Conservation (phyloP, 1,284 basidiomycete species). For the Boletus sp. region DNA sequence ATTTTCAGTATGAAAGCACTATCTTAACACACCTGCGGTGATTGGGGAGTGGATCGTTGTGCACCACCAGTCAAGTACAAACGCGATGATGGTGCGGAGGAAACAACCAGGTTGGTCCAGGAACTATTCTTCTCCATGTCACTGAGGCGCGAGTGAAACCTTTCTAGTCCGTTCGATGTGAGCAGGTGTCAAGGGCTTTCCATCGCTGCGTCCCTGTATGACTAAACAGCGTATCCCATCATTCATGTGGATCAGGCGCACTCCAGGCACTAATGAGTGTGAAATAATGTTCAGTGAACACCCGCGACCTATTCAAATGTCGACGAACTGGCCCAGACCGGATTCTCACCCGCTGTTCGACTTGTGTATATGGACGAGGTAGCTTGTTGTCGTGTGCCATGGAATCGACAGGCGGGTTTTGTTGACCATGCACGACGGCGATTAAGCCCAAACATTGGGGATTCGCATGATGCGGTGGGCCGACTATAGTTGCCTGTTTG, state of each 20-base stretch:
- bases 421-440: conserved; percentile 19
- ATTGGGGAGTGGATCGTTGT: conserved; percentile 12
- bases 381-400: conserved; percentile 6
- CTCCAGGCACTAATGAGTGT: conserved; percentile 7
- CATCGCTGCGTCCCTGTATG: conserved; percentile 6
- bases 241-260: conserved; percentile 26
- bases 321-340: background rate
- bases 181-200: conserved; percentile 3
- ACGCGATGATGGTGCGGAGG: background rate
- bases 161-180: conserved; percentile 3
- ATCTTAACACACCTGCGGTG: conserved; percentile 12
- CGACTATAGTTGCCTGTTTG: conserved; percentile 6
- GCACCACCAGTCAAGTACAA: conserved; percentile 8
- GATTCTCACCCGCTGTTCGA: conserved; percentile 15
- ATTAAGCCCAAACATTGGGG: conserved; percentile 23
- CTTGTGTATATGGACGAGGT: conserved; percentile 1
- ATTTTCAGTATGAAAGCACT: background rate
- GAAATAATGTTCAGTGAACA: background rate
- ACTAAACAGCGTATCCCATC: conserved; percentile 6
- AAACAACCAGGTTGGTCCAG: conserved; percentile 16
- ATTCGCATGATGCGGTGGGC: conserved; percentile 21
- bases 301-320: background rate
- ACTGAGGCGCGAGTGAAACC: conserved; percentile 10
- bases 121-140: background rate
- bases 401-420: conserved; percentile 4